These are phyloP conservation scores for Ceratonia siliqua DNA, from an alignment of 306 rosid genomes.

Conservation along the genomic window DNA sequence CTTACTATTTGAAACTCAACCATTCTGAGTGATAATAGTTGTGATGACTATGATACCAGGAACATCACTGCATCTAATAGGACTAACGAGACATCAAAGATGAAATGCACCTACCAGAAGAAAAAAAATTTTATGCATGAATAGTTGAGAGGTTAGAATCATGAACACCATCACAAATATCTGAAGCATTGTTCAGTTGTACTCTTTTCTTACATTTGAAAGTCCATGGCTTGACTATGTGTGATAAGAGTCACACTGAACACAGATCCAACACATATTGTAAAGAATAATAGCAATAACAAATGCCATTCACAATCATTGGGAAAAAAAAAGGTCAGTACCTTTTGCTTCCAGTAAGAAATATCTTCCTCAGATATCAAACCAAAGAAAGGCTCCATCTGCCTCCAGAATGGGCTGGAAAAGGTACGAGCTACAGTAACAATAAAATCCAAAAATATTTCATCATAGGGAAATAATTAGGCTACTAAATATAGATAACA, in stretches of 20 bases:
- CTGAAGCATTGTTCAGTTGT: neutral
- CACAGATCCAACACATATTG: constrained; percentile 13
- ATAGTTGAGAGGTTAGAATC: neutral
- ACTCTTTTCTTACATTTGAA: neutral
- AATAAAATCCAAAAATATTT: constrained; percentile 39
- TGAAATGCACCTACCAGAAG: constrained; percentile 10
- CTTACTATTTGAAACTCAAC: neutral
- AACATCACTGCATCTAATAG: constrained; percentile 1
- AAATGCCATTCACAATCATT: constrained; percentile 7
- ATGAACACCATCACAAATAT: constrained; percentile 19
- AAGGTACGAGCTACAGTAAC: constrained; percentile 62
- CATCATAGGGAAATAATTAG: constrained; percentile 30
- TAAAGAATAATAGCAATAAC: neutral
- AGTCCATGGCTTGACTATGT: constrained; percentile 4
- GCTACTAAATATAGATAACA: constrained; percentile 32
- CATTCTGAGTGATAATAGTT: neutral
- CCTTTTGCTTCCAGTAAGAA: constrained; percentile 78
- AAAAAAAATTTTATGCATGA: neutral
- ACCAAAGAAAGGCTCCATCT: constrained; percentile 83
- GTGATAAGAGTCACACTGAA: constrained; percentile 12
- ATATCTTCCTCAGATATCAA: constrained; percentile 71
- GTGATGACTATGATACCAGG: neutral
- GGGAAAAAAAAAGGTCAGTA: constrained; percentile 37
- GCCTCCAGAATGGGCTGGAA: constrained; percentile 80
- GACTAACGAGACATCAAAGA: constrained; percentile 20